These are phyloP conservation scores for Cadophora sp. DNA, from an alignment of 2,329 filamentous ascomycete genomes.

Conservation along the genomic window DNA sequence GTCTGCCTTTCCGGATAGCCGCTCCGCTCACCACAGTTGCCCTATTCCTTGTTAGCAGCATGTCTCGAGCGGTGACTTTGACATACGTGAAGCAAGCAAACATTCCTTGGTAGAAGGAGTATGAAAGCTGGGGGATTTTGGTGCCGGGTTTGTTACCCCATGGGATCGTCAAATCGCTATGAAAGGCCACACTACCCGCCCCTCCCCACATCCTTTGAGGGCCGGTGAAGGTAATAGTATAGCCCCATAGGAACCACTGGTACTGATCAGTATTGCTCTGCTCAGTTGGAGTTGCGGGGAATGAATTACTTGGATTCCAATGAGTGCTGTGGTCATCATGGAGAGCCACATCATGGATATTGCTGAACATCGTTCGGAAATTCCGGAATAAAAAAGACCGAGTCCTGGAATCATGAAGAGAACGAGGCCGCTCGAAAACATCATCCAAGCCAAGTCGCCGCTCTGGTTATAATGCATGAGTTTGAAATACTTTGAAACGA, in stretches of 20 bases:
- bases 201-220: constrained; percentile 14
- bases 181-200: background rate
- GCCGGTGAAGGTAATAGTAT: constrained; percentile 18
- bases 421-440: constrained; percentile 19
- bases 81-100: constrained; percentile 75
- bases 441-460: constrained; percentile 21
- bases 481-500: background rate
- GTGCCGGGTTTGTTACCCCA: constrained; percentile 16
- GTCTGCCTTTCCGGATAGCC: constrained; percentile 63
- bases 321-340: constrained; percentile 21
- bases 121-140: constrained; percentile 79
- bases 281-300: too few species aligned
- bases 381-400: constrained; percentile 22
- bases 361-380: constrained; percentile 21
- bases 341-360: constrained; percentile 25
- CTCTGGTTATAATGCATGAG: background rate
- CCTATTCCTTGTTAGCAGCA: constrained; percentile 44
- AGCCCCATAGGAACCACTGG: constrained; percentile 23
- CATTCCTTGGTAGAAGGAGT: constrained; percentile 89
- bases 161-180: constrained; percentile 15
- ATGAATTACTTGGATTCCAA: constrained; percentile 18
- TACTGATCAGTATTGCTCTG: background rate
- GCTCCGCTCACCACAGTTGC: constrained; percentile 53
- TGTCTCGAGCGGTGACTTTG: constrained; percentile 24
- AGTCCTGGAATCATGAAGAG: constrained; percentile 22